These are phyloP conservation scores for Boletus rubropictus DNA, from an alignment of 768 basidiomycete species.

Conservation along the genomic window DNA sequence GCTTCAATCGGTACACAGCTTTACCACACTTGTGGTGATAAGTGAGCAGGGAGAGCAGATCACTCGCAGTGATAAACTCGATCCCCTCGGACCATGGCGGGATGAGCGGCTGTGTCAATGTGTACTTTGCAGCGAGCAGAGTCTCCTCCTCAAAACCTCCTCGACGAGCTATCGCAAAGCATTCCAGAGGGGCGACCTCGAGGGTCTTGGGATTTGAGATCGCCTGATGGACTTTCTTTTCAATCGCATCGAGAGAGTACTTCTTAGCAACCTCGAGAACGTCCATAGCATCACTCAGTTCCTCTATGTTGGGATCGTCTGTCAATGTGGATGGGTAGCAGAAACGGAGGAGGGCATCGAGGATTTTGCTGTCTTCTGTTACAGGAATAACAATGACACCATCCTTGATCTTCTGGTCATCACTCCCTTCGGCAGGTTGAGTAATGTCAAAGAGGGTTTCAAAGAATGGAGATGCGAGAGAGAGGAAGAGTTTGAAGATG, in stretches of 20 bases:
- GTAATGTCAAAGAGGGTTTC: conserved; percentile 29
- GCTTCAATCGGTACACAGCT: conserved; percentile 3
- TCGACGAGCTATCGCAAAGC: background rate
- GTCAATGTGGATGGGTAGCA: conserved; percentile 22
- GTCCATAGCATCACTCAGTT: background rate
- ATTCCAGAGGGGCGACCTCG: background rate
- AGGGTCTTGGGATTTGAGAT: background rate
- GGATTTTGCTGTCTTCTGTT: conserved; percentile 16
- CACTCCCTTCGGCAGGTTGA: conserved; percentile 11
- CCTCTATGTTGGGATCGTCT: conserved; percentile 19
- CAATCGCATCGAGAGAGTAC: background rate
- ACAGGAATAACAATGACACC: conserved; percentile 18
- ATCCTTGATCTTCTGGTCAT: conserved; percentile 8
- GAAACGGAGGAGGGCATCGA: conserved; percentile 21
- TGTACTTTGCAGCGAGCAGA: conserved; percentile 2
- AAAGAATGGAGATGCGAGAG: conserved; percentile 28
- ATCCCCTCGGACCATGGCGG: conserved; percentile 24
- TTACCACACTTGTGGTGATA: conserved; percentile 17
- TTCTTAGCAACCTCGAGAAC: background rate
- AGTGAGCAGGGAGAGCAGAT: conserved; percentile 20
- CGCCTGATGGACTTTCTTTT: background rate
- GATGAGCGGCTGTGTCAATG: conserved; percentile 22
- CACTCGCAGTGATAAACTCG: conserved; percentile 19
- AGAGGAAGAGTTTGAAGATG: conserved; percentile 25
- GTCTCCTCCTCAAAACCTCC: background rate